Evolutionary conservation across 164 flowering plant genomes (phyloP), one percentile per base, ranked within the genome.

Genomic region (Sedum album): DNA sequence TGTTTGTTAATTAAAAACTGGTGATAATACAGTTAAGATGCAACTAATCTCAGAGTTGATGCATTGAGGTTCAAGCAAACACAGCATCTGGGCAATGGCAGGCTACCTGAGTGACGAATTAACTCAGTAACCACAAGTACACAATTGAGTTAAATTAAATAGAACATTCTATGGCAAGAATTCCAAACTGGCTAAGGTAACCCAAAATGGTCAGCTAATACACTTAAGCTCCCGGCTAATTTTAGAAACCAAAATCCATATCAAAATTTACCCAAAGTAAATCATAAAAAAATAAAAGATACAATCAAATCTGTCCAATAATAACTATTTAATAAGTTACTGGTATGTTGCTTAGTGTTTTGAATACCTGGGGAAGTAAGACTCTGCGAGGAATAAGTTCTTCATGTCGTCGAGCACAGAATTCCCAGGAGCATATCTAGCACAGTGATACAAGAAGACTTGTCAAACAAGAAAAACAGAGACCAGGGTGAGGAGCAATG

Each of bases 341-440:
- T 51, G 33, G 28, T 33, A 11, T 14, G 62, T 26, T 57, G 15
- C 62, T 26, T 9, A 3, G 20, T 17, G 62, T 28, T 28, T 11
- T 14, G 1, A 55, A 28, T 57, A 94, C 99, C 96, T 92, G 99
- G 28, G 96, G 96, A 72, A 87, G 79, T 69, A 92, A 74, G 67
- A 92, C 73, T 78, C 90, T 87, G 70, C 97, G 79, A 68, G 97
- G 99, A 60, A 94, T 87, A 28, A 91, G 96, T 78, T 94, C 99
- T 76, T 94, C 97, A 78, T 94, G 99, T n/a, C 91, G 96, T 57
- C 96, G 84, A 55, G 99, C 97, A 84, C 99, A 94, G 75, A 94
- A 94, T 71, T 94, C 99, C 99, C 99, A 94, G 20, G 97, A 94
- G 77, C 89, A 90, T 66, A 94, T 94, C 99, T 93, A 72, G 23